A percentile compares a stretch with the other conserved stretches of the same genome.
These are phyloP conservation scores for Umbelopsis isabellina DNA, from an alignment of 192 early-diverging fungal species.

Conservation along the genomic window DNA sequence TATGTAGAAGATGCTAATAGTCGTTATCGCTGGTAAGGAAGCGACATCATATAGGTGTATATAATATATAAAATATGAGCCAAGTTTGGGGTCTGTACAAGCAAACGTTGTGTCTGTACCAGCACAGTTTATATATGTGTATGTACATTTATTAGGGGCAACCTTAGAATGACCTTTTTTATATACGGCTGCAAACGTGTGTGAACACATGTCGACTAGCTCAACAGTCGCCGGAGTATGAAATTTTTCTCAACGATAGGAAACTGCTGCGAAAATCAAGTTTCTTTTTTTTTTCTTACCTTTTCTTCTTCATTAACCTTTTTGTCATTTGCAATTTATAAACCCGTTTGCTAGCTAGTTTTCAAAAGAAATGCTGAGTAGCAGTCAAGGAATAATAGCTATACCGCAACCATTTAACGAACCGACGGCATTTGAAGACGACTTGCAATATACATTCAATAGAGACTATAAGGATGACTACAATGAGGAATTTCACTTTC, in stretches of 20 bases:
- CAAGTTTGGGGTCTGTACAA: too few species aligned
- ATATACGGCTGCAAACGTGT: too few species aligned
- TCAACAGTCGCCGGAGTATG: too few species aligned
- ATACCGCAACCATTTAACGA: neutral
- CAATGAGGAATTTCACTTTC: slow-evolving; percentile 29
- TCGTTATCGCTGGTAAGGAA: neutral
- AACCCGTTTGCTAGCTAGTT: neutral
- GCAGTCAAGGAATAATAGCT: slow-evolving; percentile 13
- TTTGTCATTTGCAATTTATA: neutral
- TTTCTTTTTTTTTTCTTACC: neutral
- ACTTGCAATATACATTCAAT: slow-evolving; percentile 17
- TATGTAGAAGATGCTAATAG: slow-evolving; percentile 17
- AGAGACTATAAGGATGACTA: slow-evolving; percentile 23
- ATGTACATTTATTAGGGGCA: too few species aligned
- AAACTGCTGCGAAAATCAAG: too few species aligned
- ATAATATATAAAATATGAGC: neutral
- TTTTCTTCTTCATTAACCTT: slow-evolving; percentile 1
- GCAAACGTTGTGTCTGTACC: too few species aligned
- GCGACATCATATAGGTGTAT: neutral
- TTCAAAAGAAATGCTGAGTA: slow-evolving; percentile 7
- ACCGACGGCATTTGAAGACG: neutral
- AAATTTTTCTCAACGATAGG: too few species aligned
- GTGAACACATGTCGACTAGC: too few species aligned
- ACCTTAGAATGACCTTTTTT: too few species aligned
- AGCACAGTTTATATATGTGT: too few species aligned